These are phyloP conservation scores for Tanozyma kutaoensis DNA, from an alignment of 805 yeast species.

Conservation along the genomic window DNA sequence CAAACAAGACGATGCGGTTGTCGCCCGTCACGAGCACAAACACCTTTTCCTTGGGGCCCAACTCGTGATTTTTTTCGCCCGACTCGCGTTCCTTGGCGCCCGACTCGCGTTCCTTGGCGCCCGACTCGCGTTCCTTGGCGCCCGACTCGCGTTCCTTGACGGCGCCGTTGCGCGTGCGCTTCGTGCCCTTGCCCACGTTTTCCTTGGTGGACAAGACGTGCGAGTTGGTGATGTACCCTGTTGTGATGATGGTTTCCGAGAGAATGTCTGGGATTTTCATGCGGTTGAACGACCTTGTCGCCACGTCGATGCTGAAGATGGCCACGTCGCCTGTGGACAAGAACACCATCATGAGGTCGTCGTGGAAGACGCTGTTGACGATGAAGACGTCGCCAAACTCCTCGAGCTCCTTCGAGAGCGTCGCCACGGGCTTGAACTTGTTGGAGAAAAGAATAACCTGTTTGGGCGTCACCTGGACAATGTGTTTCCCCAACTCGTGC, in stretches of 20 bases:
- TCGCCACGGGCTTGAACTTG: slow-evolving; percentile 39
- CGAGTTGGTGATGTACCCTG: slow-evolving; percentile 50
- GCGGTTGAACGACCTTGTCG: slow-evolving; percentile 18
- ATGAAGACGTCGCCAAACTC: slow-evolving; percentile 39
- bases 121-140: too few relatives aligned
- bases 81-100: too few relatives aligned
- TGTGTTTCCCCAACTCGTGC: slow-evolving; percentile 43
- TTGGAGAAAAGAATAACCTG: slow-evolving; percentile 41
- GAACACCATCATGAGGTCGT: slow-evolving; percentile 52
- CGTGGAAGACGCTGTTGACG: slow-evolving; percentile 47
- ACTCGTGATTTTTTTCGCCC: too few relatives aligned
- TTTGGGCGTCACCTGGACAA: slow-evolving; percentile 64
- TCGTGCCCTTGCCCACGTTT: too few relatives aligned
- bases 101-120: too few relatives aligned
- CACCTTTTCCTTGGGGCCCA: slow-evolving; percentile 20
- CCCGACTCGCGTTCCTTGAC: too few relatives aligned
- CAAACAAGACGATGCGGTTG: slow-evolving; percentile 55
- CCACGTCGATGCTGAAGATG: slow-evolving; percentile 30
- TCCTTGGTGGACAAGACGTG: too few relatives aligned
- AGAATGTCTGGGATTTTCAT: slow-evolving; percentile 27
- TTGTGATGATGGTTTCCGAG: slow-evolving; percentile 44
- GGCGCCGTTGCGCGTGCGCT: too few relatives aligned
- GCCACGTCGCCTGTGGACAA: slow-evolving; percentile 61
- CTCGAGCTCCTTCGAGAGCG: slow-evolving; percentile 25
- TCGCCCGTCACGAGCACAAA: slow-evolving; percentile 68